A percentile compares a stretch with the other conserved stretches of the same genome.
Conservation (phyloP, 2,329 filamentous ascomycete species). For the Furcasterigmium sp. region DNA sequence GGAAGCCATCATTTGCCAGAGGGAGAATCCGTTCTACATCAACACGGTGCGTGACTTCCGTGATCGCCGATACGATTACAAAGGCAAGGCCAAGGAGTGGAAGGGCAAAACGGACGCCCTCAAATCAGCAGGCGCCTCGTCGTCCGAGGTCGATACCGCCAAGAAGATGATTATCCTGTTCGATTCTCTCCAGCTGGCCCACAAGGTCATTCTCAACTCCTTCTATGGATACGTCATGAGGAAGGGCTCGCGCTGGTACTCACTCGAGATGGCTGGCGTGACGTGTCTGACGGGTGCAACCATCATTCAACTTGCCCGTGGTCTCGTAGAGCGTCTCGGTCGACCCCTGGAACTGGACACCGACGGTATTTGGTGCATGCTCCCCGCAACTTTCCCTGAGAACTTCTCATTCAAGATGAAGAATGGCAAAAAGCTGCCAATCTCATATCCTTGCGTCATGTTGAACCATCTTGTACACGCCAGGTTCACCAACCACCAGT, state of each 20-base stretch:
- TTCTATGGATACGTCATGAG: constrained; percentile 99
- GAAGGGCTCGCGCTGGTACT: constrained; percentile 98
- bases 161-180: constrained; percentile 99
- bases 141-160: constrained; percentile 78
- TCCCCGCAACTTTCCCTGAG: constrained; percentile 92
- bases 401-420: constrained; percentile 93
- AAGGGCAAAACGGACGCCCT: constrained; percentile 90
- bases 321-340: constrained; percentile 88
- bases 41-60: constrained; percentile 94
- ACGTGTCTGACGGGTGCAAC: constrained; percentile 93
- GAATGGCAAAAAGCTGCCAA: constrained; percentile 92
- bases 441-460: constrained; percentile 99
- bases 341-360: constrained; percentile 92
- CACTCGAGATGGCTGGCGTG: constrained; percentile 98
- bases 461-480: constrained; percentile 95
- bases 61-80: constrained; percentile 97
- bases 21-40: constrained; percentile 98
- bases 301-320: constrained; percentile 94
- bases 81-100: constrained; percentile 97
- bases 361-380: constrained; percentile 99
- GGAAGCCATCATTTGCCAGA: constrained; percentile 96
- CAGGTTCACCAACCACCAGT: constrained; percentile 95
- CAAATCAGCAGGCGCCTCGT: constrained; percentile 73
- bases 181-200: constrained; percentile 91
- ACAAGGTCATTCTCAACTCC: constrained; percentile 98